These are phyloP conservation scores for Blakeslea trispora DNA, from an alignment of 371 early-diverging fungal species.

Conservation along the genomic window DNA sequence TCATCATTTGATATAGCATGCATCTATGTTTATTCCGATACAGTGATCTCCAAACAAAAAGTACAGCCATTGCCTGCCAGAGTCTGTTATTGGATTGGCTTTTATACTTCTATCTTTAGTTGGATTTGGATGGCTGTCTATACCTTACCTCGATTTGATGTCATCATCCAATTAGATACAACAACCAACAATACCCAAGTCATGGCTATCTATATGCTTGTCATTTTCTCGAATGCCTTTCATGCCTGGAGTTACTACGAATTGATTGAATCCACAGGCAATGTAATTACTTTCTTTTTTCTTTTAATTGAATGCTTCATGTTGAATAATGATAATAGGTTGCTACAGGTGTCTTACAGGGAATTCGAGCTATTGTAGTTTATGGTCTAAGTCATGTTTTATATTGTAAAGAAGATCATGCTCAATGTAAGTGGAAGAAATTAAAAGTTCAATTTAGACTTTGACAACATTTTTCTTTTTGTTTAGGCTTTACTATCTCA, in stretches of 20 bases:
- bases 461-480: too few species aligned
- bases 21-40: slow-evolving; percentile 53
- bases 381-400: slow-evolving; percentile 68
- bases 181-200: slow-evolving; percentile 14
- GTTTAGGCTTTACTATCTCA: too few species aligned
- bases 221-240: slow-evolving; percentile 32
- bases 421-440: slow-evolving; percentile 72
- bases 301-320: too few species aligned
- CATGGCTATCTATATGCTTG: slow-evolving; percentile 30
- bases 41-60: slow-evolving; percentile 45
- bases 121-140: slow-evolving; percentile 44
- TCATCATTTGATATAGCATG: slow-evolving; percentile 48
- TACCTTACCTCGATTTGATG: slow-evolving; percentile 47
- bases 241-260: slow-evolving; percentile 56
- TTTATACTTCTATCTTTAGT: slow-evolving; percentile 48
- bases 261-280: slow-evolving; percentile 50
- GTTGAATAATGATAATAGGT: slow-evolving; percentile 43
- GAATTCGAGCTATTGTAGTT: slow-evolving; percentile 71
- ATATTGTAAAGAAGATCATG: slow-evolving; percentile 64
- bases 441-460: too few species aligned
- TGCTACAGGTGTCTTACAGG: slow-evolving; percentile 71
- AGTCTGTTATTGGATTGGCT: slow-evolving; percentile 53
- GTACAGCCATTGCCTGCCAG: slow-evolving; percentile 48
- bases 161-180: slow-evolving; percentile 33
- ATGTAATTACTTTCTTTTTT: slow-evolving; percentile 27